These are phyloP conservation scores for Thalassiosira ordinaria DNA, from an alignment of 352 stramenopile species.

Conservation along the genomic window DNA sequence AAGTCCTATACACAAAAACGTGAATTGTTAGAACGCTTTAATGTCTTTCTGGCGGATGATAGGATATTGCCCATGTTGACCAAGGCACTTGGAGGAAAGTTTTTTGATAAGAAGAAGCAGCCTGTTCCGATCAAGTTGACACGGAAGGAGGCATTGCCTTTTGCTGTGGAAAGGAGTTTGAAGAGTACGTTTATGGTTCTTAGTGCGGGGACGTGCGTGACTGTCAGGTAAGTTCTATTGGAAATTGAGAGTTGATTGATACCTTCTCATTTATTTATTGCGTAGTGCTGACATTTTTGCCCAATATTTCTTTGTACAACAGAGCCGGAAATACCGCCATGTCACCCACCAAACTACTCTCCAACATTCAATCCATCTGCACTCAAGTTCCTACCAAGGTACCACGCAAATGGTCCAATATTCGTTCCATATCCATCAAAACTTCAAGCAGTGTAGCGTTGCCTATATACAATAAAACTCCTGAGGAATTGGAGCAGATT, in stretches of 20 bases:
- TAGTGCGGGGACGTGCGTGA: constrained; percentile 89
- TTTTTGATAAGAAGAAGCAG: constrained; percentile 87
- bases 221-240: constrained; percentile 88
- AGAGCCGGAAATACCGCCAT: constrained; percentile 74
- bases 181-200: constrained; percentile 89
- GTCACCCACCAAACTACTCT: constrained; percentile 49
- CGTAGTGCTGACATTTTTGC: too few relatives aligned
- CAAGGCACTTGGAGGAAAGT: constrained; percentile 85
- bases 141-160: constrained; percentile 77
- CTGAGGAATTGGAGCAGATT: constrained; percentile 73
- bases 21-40: constrained; percentile 77
- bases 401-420: constrained; percentile 90
- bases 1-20: constrained; percentile 66
- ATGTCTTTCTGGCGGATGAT: constrained; percentile 89
- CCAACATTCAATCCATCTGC: constrained; percentile 68
- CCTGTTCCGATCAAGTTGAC: constrained; percentile 83
- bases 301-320: too few relatives aligned
- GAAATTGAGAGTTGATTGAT: not conserved
- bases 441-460: constrained; percentile 89
- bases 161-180: constrained; percentile 74
- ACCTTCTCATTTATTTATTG: too few relatives aligned
- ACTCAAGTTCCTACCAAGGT: constrained; percentile 78
- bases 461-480: constrained; percentile 90
- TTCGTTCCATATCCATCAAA: constrained; percentile 92
- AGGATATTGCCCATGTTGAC: constrained; percentile 88